A percentile compares a stretch with the other conserved stretches of the same genome.
Conservation (phyloP, 495 filamentous ascomycete genomes). For the Aspergillus ostianus region DNA sequence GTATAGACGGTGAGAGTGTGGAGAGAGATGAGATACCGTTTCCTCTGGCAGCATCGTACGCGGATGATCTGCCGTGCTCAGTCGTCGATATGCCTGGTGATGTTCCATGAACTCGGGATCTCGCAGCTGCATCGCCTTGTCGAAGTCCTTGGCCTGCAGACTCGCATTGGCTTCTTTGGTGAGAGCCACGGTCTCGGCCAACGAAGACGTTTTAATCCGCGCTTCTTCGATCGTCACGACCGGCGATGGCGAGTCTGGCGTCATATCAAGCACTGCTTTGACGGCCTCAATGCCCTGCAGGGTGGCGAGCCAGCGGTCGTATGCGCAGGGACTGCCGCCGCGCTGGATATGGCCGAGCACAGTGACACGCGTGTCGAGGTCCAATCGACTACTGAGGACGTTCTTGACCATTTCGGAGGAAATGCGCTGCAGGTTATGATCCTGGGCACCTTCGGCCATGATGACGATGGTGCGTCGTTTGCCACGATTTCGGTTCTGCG, state of each 20-base stretch:
- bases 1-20: neutral
- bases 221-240: conserved; percentile 94
- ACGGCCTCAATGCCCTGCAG: conserved; percentile 94
- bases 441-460: conserved; percentile 90
- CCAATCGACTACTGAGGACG: conserved; percentile 71
- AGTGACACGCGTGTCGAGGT: conserved; percentile 86
- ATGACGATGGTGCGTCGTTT: conserved; percentile 98
- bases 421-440: conserved; percentile 78
- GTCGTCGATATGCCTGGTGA: conserved; percentile 81
- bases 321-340: conserved; percentile 83
- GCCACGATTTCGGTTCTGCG: conserved; percentile 75
- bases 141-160: conserved; percentile 79
- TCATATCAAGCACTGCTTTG: conserved; percentile 83
- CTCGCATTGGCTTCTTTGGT: conserved; percentile 78
- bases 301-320: conserved; percentile 88
- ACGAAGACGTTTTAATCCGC: conserved; percentile 81
- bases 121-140: conserved; percentile 77
- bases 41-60: conserved; percentile 60
- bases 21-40: conserved; percentile 49
- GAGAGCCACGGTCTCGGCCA: conserved; percentile 78
- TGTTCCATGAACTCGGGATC: conserved; percentile 93
- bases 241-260: conserved; percentile 81
- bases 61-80: conserved; percentile 65
- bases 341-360: conserved; percentile 93
- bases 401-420: conserved; percentile 74